Percentiles rank a stretch among this genome's conserved stretches.
These are phyloP conservation scores for Mimosa pudica DNA, from an alignment of 306 rosid genomes.

Conservation along the genomic window DNA sequence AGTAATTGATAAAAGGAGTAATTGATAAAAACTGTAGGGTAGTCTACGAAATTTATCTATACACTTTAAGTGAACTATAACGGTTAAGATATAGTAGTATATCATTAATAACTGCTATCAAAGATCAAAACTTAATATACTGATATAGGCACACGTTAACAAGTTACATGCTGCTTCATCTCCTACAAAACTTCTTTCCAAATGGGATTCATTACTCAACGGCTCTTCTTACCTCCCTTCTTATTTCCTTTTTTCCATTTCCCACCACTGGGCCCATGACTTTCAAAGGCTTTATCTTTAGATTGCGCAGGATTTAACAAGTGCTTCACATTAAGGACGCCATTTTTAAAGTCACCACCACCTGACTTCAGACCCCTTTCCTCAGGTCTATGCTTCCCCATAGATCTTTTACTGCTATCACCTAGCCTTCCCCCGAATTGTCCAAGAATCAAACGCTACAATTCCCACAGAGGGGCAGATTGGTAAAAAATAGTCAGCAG, in stretches of 20 bases:
- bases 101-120: neutral
- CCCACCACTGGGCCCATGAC: conserved; percentile 18
- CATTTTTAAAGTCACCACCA: conserved; percentile 60
- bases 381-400: conserved; percentile 50
- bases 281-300: conserved; percentile 19
- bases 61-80: neutral
- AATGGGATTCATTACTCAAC: neutral
- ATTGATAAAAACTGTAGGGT: neutral
- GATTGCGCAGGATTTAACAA: conserved; percentile 40
- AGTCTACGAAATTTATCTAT: neutral
- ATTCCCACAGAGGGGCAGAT: conserved; percentile 1
- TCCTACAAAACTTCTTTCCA: conserved; percentile 2
- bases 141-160: neutral
- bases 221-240: neutral
- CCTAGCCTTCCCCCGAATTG: conserved; percentile 41
- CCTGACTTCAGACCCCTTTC: conserved; percentile 46
- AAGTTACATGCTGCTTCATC: neutral
- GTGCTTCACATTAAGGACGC: conserved; percentile 62
- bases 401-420: conserved; percentile 33
- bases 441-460: conserved; percentile 46
- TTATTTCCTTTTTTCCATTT: neutral
- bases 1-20: no score
- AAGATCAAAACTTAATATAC: neutral
- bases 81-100: neutral
- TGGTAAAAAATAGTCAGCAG: neutral